Evolutionary conservation across 2,329 filamentous ascomycete species (phyloP), one percentile per base, ranked within the genome.

Genomic region (Emergomyces pasteurianus): DNA sequence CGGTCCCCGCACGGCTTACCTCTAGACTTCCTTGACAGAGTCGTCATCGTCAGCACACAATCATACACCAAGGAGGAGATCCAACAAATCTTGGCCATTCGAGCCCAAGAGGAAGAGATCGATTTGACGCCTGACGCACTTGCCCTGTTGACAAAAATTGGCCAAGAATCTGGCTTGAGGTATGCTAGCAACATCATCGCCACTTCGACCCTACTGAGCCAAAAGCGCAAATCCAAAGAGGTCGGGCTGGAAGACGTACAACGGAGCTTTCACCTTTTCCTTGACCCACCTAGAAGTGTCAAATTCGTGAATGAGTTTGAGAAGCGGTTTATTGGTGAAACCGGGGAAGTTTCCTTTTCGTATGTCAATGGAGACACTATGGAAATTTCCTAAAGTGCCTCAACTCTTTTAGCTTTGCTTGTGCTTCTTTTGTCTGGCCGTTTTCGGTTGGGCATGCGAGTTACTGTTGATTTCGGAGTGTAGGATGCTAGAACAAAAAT

Each of bases 131-230:
- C 92, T 6, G 92, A 97, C 72, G 92, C 94, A 0, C 82, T 99
- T 14, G 92, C 92, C 1, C 83, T 99, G 16, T 83, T 99, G 43
- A 95, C 94, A 64, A 97, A 97, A 80, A 95, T 97, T 68, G 94
- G 92, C 36, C 84, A 92, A 70, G 94, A 99, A 74, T 87, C 91
- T 1, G 92, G 92, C 28, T 81, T 99, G 58, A 83, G 94, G 67
- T 99, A 99, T 73, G 92, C 92, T n/a, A 95, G 90, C 78, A 96
- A 99, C 73, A 86, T 99, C 60, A 96, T 99, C 75, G 95, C 89
- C 26, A 96, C 94, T 1, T 94, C 90, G 5, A 88, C 95, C 74
- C 83, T 99, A 52, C 82, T 97, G 57, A 86, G 85, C 64, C 86
- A 89, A 69, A 97, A 96, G 82, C 85, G 92, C 66, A 88, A 86